phyloP scores from a whole-genome alignment of 1,139 yeast species.

The Debaryomyces subglobosus region DNA sequence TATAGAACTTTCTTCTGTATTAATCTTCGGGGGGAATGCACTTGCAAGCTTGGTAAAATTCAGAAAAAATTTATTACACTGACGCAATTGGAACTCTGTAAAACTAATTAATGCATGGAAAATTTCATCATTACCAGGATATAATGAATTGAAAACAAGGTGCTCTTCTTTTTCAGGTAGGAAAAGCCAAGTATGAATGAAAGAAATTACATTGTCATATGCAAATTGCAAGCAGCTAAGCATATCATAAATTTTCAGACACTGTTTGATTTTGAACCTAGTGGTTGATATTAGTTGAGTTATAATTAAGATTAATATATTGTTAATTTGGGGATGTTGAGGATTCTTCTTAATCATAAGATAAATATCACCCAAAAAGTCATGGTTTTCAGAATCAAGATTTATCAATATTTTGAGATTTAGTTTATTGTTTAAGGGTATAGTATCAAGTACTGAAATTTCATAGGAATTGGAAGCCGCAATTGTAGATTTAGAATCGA shows the following conservation, averaged over 20 bases:
- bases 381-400: background rate
- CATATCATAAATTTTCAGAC: conserved; percentile 11
- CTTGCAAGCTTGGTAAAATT: background rate
- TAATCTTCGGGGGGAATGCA: background rate
- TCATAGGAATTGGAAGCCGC: conserved; percentile 14
- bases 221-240: conserved; percentile 15
- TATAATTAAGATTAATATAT: conserved; percentile 24
- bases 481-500: conserved; percentile 16
- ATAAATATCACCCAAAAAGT: conserved; percentile 15
- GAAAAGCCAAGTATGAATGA: conserved; percentile 33
- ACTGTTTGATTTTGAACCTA: conserved; percentile 2
- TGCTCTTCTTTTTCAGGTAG: conserved; percentile 18
- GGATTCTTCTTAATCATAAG: conserved; percentile 18
- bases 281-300: conserved; percentile 17
- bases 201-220: conserved; percentile 11
- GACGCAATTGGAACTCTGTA: background rate
- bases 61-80: background rate
- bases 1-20: background rate
- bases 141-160: conserved; percentile 32
- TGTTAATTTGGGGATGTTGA: conserved; percentile 29
- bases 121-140: conserved; percentile 34
- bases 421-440: conserved; percentile 20
- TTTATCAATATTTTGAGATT: conserved; percentile 4
- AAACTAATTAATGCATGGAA: conserved; percentile 23
- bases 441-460: conserved; percentile 22